phyloP scores from a whole-genome alignment of 164 flowering plant species.

The Buxus sempervirens region DNA sequence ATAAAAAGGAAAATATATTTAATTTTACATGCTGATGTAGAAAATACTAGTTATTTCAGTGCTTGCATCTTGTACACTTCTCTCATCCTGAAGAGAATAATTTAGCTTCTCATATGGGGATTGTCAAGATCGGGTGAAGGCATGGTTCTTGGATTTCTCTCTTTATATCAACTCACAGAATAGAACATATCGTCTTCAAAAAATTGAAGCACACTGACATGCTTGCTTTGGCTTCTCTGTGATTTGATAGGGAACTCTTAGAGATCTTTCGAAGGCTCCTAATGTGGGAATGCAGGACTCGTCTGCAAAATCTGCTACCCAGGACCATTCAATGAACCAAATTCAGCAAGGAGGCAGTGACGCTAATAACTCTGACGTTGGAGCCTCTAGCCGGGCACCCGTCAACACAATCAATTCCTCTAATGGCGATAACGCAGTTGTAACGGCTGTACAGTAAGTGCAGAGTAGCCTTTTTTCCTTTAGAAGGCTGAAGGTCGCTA shows the following conservation, averaged over 20 bases:
- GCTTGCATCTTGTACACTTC: too few relatives aligned
- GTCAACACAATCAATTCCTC: background rate
- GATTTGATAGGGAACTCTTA: background rate
- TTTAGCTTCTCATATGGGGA: too few relatives aligned
- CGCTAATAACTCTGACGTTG: background rate
- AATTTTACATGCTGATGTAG: too few relatives aligned
- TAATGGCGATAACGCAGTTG: slow-evolving; percentile 7
- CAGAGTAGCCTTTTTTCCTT: background rate
- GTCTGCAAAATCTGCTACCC: background rate
- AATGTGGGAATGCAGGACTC: background rate
- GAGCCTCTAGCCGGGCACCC: background rate
- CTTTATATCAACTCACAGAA: too few relatives aligned
- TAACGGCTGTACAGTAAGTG: slow-evolving; percentile 10
- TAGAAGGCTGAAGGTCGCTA: background rate
- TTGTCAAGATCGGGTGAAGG: too few relatives aligned
- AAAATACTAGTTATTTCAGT: too few relatives aligned
- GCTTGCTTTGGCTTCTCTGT: background rate
- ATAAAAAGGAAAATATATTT: too few relatives aligned
- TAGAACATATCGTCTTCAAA: too few relatives aligned
- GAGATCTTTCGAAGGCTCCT: slow-evolving; percentile 1
- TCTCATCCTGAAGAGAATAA: too few relatives aligned
- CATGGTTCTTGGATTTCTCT: too few relatives aligned
- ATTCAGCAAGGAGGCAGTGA: slow-evolving; percentile 6
- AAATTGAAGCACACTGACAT: too few relatives aligned
- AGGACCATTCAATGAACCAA: background rate